Evolutionary conservation across 768 basidiomycete genomes (phyloP), one percentile per base, ranked within the genome.

Genomic region (Hypholoma fasciculare): DNA sequence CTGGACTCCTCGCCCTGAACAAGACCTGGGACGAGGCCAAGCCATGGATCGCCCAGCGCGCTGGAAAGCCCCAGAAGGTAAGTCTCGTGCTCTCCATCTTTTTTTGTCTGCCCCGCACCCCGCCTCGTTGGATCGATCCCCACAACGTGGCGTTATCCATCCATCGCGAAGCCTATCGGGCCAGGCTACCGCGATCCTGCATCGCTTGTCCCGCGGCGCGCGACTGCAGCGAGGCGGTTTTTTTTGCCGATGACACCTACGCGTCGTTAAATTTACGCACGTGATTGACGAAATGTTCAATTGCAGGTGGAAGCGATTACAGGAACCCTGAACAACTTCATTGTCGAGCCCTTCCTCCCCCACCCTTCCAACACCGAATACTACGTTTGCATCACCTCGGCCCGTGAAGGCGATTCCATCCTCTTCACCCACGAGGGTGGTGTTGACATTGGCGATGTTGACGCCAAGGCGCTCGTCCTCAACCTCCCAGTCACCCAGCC

Each of bases 401-500:
- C 84, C 23, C 92, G 97, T 61, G 90, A 96, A 69, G 94, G 92
- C 56, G 97, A 99, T 70, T 83, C 87, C 51, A 98, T 99, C 73
- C 92, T 98, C 71, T 99, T 98, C 85, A 97, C 95, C 34, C 95
- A 97, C 74, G 95, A 98, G 71, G 97, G 97, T 63, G 97, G 97
- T 81, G 94, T 99, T 51, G 97, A 99, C 66, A 88, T 98, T 63
- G 97, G 97, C 62, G 96, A 99, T 74, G 97, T 98, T 70, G 95
- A 99, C 66, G 89, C 94, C 64, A 98, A 99, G 75, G 96, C 96
- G 2, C 86, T 96, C 67, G 89, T 89, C 64, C 88, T 99, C 61
- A 82, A 87, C 66, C 77, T 98, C 63, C 88, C 90, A 44, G 92
- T 97, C 56, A 79, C 71, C 54, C 66, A 78, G 46, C 71, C 84